Percentiles rank a stretch among this genome's conserved stretches.
Conservation (phyloP, 805 yeast genomes). For the Barnettozyma californica region DNA sequence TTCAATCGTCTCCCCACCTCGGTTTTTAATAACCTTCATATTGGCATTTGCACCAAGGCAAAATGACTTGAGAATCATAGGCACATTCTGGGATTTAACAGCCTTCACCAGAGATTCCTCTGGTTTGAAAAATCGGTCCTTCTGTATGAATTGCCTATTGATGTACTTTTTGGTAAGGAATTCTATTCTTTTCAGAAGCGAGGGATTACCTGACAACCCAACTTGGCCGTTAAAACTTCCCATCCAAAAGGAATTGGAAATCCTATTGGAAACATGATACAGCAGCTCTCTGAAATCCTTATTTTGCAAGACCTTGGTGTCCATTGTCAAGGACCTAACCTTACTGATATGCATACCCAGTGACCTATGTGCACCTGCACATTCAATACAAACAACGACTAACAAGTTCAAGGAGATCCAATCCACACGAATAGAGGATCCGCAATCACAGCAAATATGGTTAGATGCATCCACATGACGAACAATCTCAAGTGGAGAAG, state of each 20-base stretch:
- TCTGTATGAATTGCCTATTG: slow-evolving; percentile 38
- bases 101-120: slow-evolving; percentile 44
- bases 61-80: slow-evolving; percentile 37
- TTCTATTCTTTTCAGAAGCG: slow-evolving; percentile 39
- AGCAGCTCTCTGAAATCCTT: slow-evolving; percentile 56
- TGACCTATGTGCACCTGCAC: slow-evolving; percentile 85
- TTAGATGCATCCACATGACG: slow-evolving; percentile 46
- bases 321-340: slow-evolving; percentile 73
- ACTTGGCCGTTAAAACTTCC: slow-evolving; percentile 20
- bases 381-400: slow-evolving; percentile 71
- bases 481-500: slow-evolving; percentile 21
- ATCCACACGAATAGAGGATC: slow-evolving; percentile 57
- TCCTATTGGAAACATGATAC: slow-evolving; percentile 47
- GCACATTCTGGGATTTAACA: slow-evolving; percentile 44
- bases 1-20: slow-evolving; percentile 18
- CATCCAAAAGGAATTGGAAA: slow-evolving; percentile 61
- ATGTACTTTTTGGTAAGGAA: slow-evolving; percentile 66
- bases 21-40: slow-evolving; percentile 30
- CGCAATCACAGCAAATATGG: slow-evolving; percentile 74
- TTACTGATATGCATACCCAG: slow-evolving; percentile 80
- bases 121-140: slow-evolving; percentile 13
- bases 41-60: slow-evolving; percentile 45
- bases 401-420: slow-evolving; percentile 81
- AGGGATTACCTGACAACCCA: neutral
- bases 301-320: slow-evolving; percentile 48